These are phyloP conservation scores for Aspergillus steynii DNA, from an alignment of 495 filamentous ascomycete species.

Conservation along the genomic window DNA sequence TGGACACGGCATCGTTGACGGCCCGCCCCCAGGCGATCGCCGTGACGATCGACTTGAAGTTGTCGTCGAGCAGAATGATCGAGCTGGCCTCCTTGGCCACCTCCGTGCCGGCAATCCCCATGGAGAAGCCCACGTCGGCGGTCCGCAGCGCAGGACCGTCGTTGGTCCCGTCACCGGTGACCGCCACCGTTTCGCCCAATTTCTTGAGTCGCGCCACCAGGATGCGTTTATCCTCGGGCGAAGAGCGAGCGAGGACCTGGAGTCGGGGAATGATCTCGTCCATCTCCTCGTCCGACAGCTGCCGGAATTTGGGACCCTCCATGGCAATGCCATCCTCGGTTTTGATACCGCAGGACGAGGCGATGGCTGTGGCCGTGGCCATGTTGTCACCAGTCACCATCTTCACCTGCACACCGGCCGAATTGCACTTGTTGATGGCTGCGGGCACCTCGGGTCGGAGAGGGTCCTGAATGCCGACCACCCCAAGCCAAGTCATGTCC, in stretches of 20 bases:
- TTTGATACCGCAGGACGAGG: conserved; percentile 79
- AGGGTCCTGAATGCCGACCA: conserved; percentile 70
- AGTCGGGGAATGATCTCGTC: conserved; percentile 71
- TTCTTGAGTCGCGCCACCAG: conserved; percentile 72
- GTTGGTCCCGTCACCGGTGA: conserved; percentile 89
- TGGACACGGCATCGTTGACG: conserved; percentile 88
- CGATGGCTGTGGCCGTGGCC: conserved; percentile 79
- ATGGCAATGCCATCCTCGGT: conserved; percentile 71
- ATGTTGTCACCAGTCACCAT: conserved; percentile 92
- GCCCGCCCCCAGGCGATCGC: conserved; percentile 88
- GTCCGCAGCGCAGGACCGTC: conserved; percentile 84
- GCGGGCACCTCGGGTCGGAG: conserved; percentile 71
- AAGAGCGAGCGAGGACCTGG: conserved; percentile 82
- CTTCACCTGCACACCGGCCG: conserved; percentile 78
- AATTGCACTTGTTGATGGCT: conserved; percentile 72
- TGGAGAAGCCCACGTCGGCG: conserved; percentile 89
- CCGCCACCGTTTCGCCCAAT: conserved; percentile 77
- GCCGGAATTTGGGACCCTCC: conserved; percentile 83
- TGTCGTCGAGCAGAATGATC: conserved; percentile 90
- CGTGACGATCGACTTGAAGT: conserved; percentile 85
- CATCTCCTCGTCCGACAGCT: conserved; percentile 69
- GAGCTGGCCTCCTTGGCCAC: conserved; percentile 93
- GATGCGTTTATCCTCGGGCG: conserved; percentile 85
- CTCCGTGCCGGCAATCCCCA: conserved; percentile 89
- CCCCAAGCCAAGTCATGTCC: conserved; percentile 61